Evolutionary conservation across 2,329 filamentous ascomycete genomes (phyloP).

Genomic region (Penicillium thymicola): DNA sequence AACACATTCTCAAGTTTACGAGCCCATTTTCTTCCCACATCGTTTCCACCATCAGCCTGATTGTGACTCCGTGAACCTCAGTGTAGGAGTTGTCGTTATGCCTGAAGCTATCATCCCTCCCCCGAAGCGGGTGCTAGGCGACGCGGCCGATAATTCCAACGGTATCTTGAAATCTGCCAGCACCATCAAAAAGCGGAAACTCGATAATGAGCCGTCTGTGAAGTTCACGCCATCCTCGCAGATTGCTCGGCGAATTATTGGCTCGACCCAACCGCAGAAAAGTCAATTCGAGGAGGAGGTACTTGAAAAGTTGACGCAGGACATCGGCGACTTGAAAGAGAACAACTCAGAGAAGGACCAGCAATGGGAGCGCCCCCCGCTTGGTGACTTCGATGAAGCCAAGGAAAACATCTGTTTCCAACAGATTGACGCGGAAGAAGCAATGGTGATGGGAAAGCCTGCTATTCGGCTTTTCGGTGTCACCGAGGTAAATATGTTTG

Average conservation of each 20-base stretch:
- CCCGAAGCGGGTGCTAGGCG: constrained; percentile 70
- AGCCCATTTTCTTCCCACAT: background rate
- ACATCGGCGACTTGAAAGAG: constrained; percentile 79
- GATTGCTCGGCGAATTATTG: constrained; percentile 55
- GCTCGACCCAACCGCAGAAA: constrained; percentile 70
- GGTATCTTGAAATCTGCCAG: constrained; percentile 57
- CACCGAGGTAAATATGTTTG: constrained; percentile 59
- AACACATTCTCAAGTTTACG: constrained; percentile 8
- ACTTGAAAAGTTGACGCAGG: constrained; percentile 91
- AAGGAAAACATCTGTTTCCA: constrained; percentile 80
- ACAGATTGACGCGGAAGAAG: constrained; percentile 93
- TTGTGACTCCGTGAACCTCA: background rate
- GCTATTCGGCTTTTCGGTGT: constrained; percentile 93
- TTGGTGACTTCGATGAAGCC: constrained; percentile 60
- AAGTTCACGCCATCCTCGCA: constrained; percentile 61
- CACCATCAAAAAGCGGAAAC: constrained; percentile 75
- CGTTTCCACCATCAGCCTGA: background rate
- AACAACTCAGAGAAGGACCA: constrained; percentile 92
- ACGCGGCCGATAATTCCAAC: constrained; percentile 62
- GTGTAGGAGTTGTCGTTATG: constrained; percentile 31
- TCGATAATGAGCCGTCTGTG: constrained; percentile 56
- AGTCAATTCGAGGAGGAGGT: constrained; percentile 92
- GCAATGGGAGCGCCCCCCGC: constrained; percentile 70
- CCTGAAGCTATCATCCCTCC: constrained; percentile 46
- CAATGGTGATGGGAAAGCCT: constrained; percentile 69